A percentile compares a stretch with the other conserved stretches of the same genome.
Evolutionary conservation across 306 rosid species (phyloP).

Genomic region (Astragalus glycyphyllos): DNA sequence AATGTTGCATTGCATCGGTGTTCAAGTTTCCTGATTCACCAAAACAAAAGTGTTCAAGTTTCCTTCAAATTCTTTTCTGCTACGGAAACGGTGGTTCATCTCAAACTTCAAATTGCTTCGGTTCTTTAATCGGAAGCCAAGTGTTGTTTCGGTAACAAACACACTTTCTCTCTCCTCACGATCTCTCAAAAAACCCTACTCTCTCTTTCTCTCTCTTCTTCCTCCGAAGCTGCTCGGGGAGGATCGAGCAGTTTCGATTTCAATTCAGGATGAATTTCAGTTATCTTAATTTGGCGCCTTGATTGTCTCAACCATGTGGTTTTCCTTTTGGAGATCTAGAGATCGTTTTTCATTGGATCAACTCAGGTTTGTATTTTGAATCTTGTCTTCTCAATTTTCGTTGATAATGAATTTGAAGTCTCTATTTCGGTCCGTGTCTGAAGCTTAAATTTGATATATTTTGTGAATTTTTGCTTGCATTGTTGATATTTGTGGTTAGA

Average conservation of each 20-base stretch:
- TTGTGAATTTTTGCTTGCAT: neutral
- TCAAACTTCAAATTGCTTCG: neutral
- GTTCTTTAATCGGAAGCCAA: conserved; percentile 31
- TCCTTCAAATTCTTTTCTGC: conserved; percentile 1
- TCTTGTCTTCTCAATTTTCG: conserved; percentile 1
- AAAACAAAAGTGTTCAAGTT: conserved; percentile 15
- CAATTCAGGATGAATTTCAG: conserved; percentile 43
- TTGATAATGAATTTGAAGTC: neutral
- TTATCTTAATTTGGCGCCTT: conserved; percentile 43
- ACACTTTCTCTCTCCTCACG: conserved; percentile 24
- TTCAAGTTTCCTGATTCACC: conserved; percentile 20
- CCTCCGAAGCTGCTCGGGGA: conserved; percentile 40
- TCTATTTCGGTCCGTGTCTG: neutral
- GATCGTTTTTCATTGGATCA: conserved; percentile 74
- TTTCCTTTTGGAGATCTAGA: conserved; percentile 78
- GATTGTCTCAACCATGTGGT: conserved; percentile 71
- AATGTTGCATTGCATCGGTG: neutral
- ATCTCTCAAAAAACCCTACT: conserved; percentile 41
- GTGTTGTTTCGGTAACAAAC: conserved; percentile 18
- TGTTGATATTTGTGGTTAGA: conserved; percentile 1
- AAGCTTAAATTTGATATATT: neutral
- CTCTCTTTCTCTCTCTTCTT: conserved; percentile 22
- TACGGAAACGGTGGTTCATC: neutral
- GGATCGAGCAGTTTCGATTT: conserved; percentile 45
- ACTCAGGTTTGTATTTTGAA: conserved; percentile 59